A percentile compares a stretch with the other conserved stretches of the same genome.
phyloP scores from a whole-genome alignment of 2,329 filamentous ascomycete genomes.

The Arthrobotrys sinensis region DNA sequence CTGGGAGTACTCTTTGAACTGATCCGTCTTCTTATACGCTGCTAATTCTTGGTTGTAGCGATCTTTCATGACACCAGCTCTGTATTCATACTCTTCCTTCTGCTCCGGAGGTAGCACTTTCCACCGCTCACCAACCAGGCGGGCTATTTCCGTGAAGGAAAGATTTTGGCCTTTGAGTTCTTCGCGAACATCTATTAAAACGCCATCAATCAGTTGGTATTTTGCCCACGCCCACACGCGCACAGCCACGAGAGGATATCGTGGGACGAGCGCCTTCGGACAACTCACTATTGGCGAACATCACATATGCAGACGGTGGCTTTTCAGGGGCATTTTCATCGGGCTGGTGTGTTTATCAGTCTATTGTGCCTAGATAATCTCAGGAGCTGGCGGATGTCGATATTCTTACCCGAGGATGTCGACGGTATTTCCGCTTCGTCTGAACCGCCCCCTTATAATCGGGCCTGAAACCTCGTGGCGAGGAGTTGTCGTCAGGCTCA shows the following conservation, averaged over 20 bases:
- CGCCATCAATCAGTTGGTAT: conserved; percentile 27
- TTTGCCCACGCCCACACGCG: neutral
- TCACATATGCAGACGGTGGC: conserved; percentile 85
- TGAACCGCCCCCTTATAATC: conserved; percentile 71
- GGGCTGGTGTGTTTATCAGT: conserved; percentile 69
- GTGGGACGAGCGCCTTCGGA: neutral
- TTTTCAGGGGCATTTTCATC: conserved; percentile 86
- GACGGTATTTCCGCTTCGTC: conserved; percentile 80
- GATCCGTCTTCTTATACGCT: conserved; percentile 82
- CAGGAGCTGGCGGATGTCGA: neutral
- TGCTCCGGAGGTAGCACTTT: conserved; percentile 78
- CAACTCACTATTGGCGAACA: conserved; percentile 84
- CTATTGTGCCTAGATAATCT: neutral
- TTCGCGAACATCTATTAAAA: conserved; percentile 74
- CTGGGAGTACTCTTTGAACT: conserved; percentile 78
- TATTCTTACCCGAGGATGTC: conserved; percentile 79
- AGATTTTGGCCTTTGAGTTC: conserved; percentile 82
- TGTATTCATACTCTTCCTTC: conserved; percentile 80
- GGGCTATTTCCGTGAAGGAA: conserved; percentile 86
- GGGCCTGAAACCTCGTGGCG: conserved; percentile 69
- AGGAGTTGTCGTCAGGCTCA: conserved; percentile 72
- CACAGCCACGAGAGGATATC: neutral
- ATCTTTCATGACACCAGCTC: conserved; percentile 81
- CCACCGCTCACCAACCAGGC: conserved; percentile 86
- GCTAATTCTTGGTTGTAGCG: conserved; percentile 80